Conservation (phyloP, 2,329 filamentous ascomycete species). For the Penicillium crustosum region DNA sequence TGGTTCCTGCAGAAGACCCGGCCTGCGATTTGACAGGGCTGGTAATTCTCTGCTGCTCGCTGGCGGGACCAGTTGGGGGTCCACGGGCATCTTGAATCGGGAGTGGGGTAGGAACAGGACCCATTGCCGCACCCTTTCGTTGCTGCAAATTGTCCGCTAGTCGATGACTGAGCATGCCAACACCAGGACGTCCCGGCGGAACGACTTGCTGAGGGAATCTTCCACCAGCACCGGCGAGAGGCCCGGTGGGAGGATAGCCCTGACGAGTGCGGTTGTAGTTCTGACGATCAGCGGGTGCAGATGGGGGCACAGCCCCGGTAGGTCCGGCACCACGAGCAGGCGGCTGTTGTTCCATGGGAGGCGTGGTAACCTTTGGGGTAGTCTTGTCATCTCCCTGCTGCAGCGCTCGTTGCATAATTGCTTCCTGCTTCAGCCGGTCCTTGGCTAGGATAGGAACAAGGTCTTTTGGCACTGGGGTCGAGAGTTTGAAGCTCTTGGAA, state of each 20-base stretch:
- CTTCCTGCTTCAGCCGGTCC: slow-evolving; percentile 88
- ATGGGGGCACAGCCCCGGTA: slow-evolving; percentile 36
- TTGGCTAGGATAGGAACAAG: slow-evolving; percentile 94
- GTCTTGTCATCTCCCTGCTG: slow-evolving; percentile 65
- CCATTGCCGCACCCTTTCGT: slow-evolving; percentile 46
- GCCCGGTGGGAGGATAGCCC: slow-evolving; percentile 48
- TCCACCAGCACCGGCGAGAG: slow-evolving; percentile 44
- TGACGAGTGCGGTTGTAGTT: slow-evolving; percentile 49
- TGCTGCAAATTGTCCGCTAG: slow-evolving; percentile 55
- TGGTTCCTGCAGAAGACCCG: slow-evolving; percentile 52
- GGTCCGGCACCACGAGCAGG: slow-evolving; percentile 48
- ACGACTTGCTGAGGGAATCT: slow-evolving; percentile 46
- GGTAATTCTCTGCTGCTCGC: slow-evolving; percentile 51
- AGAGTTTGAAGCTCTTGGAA: slow-evolving; percentile 88
- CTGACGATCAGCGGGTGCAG: slow-evolving; percentile 48
- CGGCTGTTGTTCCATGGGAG: slow-evolving; percentile 55
- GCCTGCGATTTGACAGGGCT: slow-evolving; percentile 51
- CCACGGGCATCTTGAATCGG: slow-evolving; percentile 66
- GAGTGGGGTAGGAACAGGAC: slow-evolving; percentile 53
- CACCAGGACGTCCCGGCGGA: slow-evolving; percentile 43
- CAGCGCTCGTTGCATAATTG: slow-evolving; percentile 86
- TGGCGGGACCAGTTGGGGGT: slow-evolving; percentile 72
- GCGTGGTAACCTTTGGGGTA: slow-evolving; percentile 45
- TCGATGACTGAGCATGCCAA: slow-evolving; percentile 52
- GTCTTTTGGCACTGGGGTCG: slow-evolving; percentile 87